These are phyloP conservation scores for Sphaerobolus stellatus DNA, from an alignment of 1,284 basidiomycete genomes.

Conservation along the genomic window DNA sequence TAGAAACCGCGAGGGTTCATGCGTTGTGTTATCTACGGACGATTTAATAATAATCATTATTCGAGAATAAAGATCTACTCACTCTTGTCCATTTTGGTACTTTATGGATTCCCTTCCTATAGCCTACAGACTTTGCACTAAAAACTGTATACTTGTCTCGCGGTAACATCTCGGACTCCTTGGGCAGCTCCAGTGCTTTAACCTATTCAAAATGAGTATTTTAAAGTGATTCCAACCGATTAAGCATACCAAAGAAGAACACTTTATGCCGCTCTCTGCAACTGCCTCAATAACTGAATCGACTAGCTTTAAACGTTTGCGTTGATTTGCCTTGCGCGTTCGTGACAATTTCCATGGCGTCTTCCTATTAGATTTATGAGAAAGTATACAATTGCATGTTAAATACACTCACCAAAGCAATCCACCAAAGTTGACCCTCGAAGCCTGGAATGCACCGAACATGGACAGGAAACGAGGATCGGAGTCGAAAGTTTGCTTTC, in stretches of 20 bases:
- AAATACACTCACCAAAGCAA: slow-evolving; percentile 66
- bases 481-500: slow-evolving; percentile 24
- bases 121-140: slow-evolving; percentile 66
- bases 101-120: slow-evolving; percentile 94
- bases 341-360: slow-evolving; percentile 89
- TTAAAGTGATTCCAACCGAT: neutral
- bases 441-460: slow-evolving; percentile 76
- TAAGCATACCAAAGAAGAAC: slow-evolving; percentile 65
- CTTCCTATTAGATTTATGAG: slow-evolving; percentile 63
- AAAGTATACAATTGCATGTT: neutral
- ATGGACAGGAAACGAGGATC: slow-evolving; percentile 42
- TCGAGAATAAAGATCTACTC: slow-evolving; percentile 29
- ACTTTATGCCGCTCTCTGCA: slow-evolving; percentile 76
- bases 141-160: slow-evolving; percentile 97
- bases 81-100: slow-evolving; percentile 94
- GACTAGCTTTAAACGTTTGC: slow-evolving; percentile 86
- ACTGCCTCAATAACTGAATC: slow-evolving; percentile 92
- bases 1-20: slow-evolving; percentile 91
- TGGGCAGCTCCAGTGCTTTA: slow-evolving; percentile 75
- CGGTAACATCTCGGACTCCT: slow-evolving; percentile 84
- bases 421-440: slow-evolving; percentile 64
- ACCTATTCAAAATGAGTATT: slow-evolving; percentile 39
- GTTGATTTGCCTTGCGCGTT: slow-evolving; percentile 89
- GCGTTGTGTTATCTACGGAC: slow-evolving; percentile 69
- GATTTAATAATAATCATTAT: slow-evolving; percentile 4